These are phyloP conservation scores for Rubus idaeus DNA, from an alignment of 306 rosid genomes.

Conservation along the genomic window DNA sequence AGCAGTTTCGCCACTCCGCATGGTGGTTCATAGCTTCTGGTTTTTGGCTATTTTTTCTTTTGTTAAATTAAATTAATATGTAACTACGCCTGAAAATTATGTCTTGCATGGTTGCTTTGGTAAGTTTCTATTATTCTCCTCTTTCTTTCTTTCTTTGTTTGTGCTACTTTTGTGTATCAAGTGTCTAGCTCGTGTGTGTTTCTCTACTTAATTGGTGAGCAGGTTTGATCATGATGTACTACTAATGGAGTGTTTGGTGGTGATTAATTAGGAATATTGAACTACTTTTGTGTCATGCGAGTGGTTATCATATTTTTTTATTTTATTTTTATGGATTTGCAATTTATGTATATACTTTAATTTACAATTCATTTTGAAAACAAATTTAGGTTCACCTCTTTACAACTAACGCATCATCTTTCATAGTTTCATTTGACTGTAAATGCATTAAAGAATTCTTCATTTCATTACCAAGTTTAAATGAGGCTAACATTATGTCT, in stretches of 20 bases:
- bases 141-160: background rate
- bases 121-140: background rate
- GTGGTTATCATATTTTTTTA: background rate
- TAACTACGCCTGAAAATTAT: background rate
- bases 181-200: background rate
- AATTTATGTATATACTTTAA: background rate
- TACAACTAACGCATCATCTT: too few relatives aligned
- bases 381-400: too few relatives aligned
- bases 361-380: background rate
- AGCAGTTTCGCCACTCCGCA: slow-evolving; percentile 33
- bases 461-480: background rate
- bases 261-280: background rate
- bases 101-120: slow-evolving; percentile 7
- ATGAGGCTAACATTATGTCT: background rate
- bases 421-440: too few relatives aligned
- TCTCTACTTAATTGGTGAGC: background rate
- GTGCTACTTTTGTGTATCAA: background rate
- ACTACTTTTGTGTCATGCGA: background rate
- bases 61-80: background rate
- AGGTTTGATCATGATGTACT: slow-evolving; percentile 10
- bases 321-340: background rate
- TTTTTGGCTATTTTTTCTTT: slow-evolving; percentile 3
- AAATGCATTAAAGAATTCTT: too few relatives aligned
- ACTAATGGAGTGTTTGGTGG: slow-evolving; percentile 4
- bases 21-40: slow-evolving; percentile 24